Conservation (phyloP, 179 eudicot genomes). For the Monotropa hypopitys region DNA sequence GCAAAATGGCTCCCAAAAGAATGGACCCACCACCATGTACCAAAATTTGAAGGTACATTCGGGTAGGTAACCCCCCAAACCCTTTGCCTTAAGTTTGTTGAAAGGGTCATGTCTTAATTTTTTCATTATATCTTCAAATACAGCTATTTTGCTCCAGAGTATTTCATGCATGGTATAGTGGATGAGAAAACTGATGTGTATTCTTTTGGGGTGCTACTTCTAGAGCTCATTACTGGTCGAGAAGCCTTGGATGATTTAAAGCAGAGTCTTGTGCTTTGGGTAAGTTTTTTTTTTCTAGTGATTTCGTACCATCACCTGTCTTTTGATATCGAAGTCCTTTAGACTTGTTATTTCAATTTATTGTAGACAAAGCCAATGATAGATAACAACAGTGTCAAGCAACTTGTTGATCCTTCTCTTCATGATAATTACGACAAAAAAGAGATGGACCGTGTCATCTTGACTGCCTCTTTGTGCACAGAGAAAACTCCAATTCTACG, state of each 20-base stretch:
- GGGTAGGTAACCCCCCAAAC: constrained; percentile 35
- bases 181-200: constrained; percentile 75
- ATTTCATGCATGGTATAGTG: constrained; percentile 69
- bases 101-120: neutral
- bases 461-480: constrained; percentile 66
- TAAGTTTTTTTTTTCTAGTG: constrained; percentile 17
- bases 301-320: neutral
- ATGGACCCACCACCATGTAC: constrained; percentile 76
- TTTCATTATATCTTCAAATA: neutral
- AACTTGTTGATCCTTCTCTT: constrained; percentile 64
- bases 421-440: constrained; percentile 33
- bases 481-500: constrained; percentile 61
- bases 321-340: neutral
- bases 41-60: constrained; percentile 85
- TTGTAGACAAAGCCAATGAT: constrained; percentile 76
- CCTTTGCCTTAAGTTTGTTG: neutral
- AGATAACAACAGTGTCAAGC: constrained; percentile 38
- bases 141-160: constrained; percentile 80
- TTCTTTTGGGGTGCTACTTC: constrained; percentile 63
- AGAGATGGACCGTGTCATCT: constrained; percentile 62
- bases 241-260: constrained; percentile 55
- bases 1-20: constrained; percentile 89
- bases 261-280: constrained; percentile 74
- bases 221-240: constrained; percentile 81
- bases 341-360: constrained; percentile 4